phyloP scores from a whole-genome alignment of 2,329 filamentous ascomycete genomes.

The Ambrosiella xylebori region DNA sequence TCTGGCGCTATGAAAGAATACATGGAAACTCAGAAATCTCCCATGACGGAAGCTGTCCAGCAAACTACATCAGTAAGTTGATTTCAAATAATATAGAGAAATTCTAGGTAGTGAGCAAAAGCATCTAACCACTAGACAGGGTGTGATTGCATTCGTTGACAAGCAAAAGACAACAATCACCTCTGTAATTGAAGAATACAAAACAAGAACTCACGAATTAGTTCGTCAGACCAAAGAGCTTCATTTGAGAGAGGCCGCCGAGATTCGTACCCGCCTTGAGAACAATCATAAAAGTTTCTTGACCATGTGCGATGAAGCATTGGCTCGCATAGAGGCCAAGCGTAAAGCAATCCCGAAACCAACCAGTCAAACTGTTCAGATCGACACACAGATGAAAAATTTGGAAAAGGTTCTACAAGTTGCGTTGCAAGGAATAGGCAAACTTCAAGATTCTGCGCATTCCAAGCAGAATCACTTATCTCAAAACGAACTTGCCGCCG shows the following conservation, averaged over 20 bases:
- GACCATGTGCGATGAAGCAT: constrained; percentile 1
- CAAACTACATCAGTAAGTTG: constrained; percentile 9
- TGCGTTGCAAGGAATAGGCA: background rate
- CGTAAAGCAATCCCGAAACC: background rate
- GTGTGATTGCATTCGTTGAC: constrained; percentile 6
- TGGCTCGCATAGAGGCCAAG: background rate
- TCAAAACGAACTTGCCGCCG: too few species aligned
- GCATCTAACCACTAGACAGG: constrained; percentile 2
- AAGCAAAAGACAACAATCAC: constrained; percentile 4
- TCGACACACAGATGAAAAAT: background rate
- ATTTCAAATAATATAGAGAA: too few species aligned
- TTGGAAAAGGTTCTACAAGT: background rate
- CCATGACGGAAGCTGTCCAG: background rate
- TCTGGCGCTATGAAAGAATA: background rate
- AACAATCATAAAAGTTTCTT: constrained; percentile 4
- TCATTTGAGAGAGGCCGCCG: constrained; percentile 3
- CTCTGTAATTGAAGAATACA: constrained; percentile 7
- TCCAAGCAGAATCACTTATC: background rate
- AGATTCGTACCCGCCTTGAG: background rate
- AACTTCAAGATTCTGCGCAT: background rate
- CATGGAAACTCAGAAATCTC: background rate
- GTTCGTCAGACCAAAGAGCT: constrained; percentile 3
- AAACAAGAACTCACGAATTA: background rate
- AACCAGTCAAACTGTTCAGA: background rate
- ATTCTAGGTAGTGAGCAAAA: background rate